Conservation (phyloP, 1,139 yeast genomes). For the Groenewaldozyma auringiensis region DNA sequence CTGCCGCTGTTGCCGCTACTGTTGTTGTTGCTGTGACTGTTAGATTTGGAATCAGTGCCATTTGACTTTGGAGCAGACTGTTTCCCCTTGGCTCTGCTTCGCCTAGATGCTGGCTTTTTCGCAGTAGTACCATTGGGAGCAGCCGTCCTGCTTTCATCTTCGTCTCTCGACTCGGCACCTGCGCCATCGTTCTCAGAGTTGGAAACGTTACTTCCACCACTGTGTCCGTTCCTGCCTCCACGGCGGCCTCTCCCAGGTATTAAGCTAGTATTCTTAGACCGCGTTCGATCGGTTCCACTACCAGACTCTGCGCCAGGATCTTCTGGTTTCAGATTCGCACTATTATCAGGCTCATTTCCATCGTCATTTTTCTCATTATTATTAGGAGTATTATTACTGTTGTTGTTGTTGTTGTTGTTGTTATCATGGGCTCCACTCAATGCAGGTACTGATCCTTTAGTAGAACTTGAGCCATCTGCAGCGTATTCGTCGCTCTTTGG, state of each 20-base stretch:
- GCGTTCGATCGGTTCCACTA: background rate
- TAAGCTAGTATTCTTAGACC: background rate
- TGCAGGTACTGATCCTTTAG: too few species aligned
- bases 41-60: background rate
- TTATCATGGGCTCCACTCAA: background rate
- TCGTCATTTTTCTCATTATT: background rate
- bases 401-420: background rate
- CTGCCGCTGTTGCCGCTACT: background rate
- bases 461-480: too few species aligned
- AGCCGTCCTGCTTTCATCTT: background rate
- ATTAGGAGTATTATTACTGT: background rate
- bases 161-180: background rate
- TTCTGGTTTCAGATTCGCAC: background rate
- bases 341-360: background rate
- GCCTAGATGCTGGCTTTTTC: background rate
- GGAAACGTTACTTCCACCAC: background rate
- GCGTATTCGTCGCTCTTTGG: too few species aligned
- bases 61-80: background rate
- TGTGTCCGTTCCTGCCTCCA: background rate
- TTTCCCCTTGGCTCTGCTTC: slow-evolving; percentile 2
- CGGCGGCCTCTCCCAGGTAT: background rate
- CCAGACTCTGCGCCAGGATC: background rate
- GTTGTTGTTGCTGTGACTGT: too few species aligned
- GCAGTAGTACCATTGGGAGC: background rate
- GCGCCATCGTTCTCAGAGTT: background rate